Conservation (phyloP, 805 yeast genomes). For the Dipodascus albidus region DNA sequence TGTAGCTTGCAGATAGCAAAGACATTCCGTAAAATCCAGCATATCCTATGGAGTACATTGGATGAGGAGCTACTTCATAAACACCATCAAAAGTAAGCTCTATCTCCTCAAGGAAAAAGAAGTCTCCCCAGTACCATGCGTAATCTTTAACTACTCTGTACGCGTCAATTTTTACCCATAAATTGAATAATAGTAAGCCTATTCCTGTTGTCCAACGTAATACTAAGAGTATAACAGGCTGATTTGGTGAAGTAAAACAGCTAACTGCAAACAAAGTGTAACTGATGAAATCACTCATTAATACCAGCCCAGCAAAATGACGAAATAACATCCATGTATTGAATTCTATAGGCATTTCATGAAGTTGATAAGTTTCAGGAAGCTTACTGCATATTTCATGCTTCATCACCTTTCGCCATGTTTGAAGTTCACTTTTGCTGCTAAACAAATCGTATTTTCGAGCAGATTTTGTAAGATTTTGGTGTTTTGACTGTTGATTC, state of each 20-base stretch:
- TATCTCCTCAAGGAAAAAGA: conserved; percentile 63
- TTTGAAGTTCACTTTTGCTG: conserved; percentile 13
- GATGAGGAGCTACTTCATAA: conserved; percentile 83
- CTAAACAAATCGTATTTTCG: conserved; percentile 32
- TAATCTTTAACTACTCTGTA: conserved; percentile 80
- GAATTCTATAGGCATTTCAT: conserved; percentile 52
- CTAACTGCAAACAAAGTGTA: conserved; percentile 53
- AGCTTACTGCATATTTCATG: conserved; percentile 38
- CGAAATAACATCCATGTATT: conserved; percentile 77
- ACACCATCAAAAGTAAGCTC: conserved; percentile 80
- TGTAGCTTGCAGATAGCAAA: conserved; percentile 60
- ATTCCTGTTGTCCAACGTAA: conserved; percentile 47
- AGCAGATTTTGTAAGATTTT: conserved; percentile 43
- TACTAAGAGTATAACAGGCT: conserved; percentile 35
- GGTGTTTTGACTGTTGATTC: conserved; percentile 51
- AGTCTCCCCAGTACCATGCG: conserved; percentile 96
- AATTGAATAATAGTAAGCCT: conserved; percentile 52
- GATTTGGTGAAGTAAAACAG: conserved; percentile 30
- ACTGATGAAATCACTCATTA: conserved; percentile 75
- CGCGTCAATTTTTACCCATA: conserved; percentile 81
- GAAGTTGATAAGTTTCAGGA: conserved; percentile 26
- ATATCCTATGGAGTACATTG: conserved; percentile 85
- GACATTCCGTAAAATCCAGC: conserved; percentile 82
- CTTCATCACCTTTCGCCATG: conserved; percentile 32
- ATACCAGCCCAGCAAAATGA: conserved; percentile 65